Conservation (phyloP, 352 stramenopile genomes). For the Pythium sp. region DNA sequence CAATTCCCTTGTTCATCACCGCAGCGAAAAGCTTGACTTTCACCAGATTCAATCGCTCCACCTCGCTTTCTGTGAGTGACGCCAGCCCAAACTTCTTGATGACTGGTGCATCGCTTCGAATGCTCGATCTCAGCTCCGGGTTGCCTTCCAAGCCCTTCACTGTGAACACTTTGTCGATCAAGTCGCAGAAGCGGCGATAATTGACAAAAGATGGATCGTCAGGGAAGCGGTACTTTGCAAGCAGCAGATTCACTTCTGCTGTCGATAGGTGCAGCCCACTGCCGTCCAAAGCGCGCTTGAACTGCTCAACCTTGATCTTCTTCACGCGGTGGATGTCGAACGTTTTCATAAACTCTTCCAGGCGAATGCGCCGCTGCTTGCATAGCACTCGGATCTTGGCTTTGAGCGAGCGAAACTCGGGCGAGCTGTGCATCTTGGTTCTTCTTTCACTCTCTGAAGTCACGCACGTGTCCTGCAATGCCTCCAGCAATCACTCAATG, state of each 20-base stretch:
- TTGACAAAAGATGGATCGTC: slow-evolving; percentile 66
- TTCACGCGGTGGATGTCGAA: slow-evolving; percentile 84
- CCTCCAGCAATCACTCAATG: background rate
- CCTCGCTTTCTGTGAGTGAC: slow-evolving; percentile 31
- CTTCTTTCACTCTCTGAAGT: background rate
- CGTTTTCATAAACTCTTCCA: slow-evolving; percentile 89
- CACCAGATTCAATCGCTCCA: slow-evolving; percentile 28
- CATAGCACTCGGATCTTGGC: slow-evolving; percentile 74
- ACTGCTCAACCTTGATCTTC: slow-evolving; percentile 80
- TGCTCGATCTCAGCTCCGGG: slow-evolving; percentile 35
- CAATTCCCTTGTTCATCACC: slow-evolving; percentile 75
- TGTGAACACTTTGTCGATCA: slow-evolving; percentile 84
- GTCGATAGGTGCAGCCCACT: slow-evolving; percentile 62
- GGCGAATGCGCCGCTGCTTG: slow-evolving; percentile 76
- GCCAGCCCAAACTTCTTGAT: slow-evolving; percentile 37
- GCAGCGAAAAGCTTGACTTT: slow-evolving; percentile 60
- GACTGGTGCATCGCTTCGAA: slow-evolving; percentile 26
- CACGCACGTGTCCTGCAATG: background rate
- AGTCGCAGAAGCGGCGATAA: slow-evolving; percentile 79
- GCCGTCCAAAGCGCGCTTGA: slow-evolving; percentile 74
- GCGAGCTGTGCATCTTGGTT: slow-evolving; percentile 52
- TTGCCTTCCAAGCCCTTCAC: slow-evolving; percentile 73
- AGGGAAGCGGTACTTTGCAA: slow-evolving; percentile 65
- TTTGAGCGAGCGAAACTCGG: slow-evolving; percentile 80
- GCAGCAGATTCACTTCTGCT: slow-evolving; percentile 48